Base-by-base conservation (phyloP, 441 rosid species). In the Geranium incanum region DNA sequence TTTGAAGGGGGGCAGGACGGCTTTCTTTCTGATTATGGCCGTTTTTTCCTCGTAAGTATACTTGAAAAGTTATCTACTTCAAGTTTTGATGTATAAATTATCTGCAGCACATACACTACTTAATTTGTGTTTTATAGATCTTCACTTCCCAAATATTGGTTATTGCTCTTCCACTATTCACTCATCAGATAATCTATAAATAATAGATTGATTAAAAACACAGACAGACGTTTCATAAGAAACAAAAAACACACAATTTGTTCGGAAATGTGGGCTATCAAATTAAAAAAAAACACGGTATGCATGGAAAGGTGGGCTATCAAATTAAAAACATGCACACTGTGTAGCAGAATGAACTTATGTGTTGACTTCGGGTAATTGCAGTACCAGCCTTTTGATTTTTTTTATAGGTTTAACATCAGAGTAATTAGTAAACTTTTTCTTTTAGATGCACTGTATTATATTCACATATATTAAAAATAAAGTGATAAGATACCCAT, bases 21-120 rank as follows among this genome's bases (percentile, higher is more conserved):
- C 79, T 87, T 87, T 84, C 85, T 87, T 72, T 87, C 91, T 69
- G 88, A 87, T 80, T 85, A 85, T 75, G 91, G 88, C 13, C 80
- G 85, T 77, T 87, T 85, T 78, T 87, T 87, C 85, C 89, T 84
- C 68, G 89, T 85, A 85, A 23, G 89, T 74, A 33, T 75, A 55
- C 7, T 76, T 60, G 70, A 50, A 50, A 50, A 50, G 57, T 50
- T 50, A 50, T n/a, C 12, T 11, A 50, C 59, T 71, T 1, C 28
- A 36, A 18, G n/a, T 50, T 11, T 50, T 50, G 4, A 9, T 15
- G 16, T 50, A 2, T 11, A 50, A 50, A 50, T 50, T 12, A 50
- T 50, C 57, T 50, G 57, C n/a, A 50, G 43, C 43, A 7, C 43
- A 39, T 28, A 28, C 50, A 7, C 50, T 43, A 13, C 50, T 43